These are phyloP conservation scores for Diplodia corticola DNA, from an alignment of 2,329 filamentous ascomycete species.

Conservation along the genomic window DNA sequence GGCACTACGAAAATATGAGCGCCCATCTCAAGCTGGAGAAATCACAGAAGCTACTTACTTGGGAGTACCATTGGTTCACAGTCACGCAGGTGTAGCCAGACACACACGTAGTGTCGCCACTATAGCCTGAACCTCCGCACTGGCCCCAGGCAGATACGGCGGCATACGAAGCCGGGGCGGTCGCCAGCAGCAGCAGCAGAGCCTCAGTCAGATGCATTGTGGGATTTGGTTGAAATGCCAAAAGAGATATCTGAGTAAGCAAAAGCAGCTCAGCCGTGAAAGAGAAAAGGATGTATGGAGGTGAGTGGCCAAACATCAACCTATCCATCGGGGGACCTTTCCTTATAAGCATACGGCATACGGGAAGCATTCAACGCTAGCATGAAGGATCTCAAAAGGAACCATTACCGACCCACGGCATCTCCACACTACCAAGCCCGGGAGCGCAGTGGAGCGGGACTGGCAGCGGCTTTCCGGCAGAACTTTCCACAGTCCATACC, in stretches of 20 bases:
- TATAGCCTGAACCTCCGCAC: conserved; percentile 21
- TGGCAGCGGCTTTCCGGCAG: conserved; percentile 4
- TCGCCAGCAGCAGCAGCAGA: conserved; percentile 1
- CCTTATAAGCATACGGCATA: background rate
- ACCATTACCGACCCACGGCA: background rate
- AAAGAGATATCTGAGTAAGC: background rate
- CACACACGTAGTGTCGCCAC: conserved; percentile 11
- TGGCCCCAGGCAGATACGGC: conserved; percentile 20
- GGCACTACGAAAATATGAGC: background rate
- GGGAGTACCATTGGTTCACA: conserved; percentile 19
- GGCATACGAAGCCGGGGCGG: conserved; percentile 3
- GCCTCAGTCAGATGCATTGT: background rate
- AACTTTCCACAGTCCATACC: background rate
- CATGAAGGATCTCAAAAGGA: background rate
- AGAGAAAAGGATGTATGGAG: background rate
- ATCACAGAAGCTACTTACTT: background rate
- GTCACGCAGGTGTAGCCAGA: conserved; percentile 23
- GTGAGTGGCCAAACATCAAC: background rate
- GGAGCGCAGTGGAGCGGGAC: background rate
- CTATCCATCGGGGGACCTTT: background rate
- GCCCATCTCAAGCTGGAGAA: background rate
- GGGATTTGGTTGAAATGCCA: background rate
- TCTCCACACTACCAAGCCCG: background rate
- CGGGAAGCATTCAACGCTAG: background rate
- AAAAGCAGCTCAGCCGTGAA: background rate